These are phyloP conservation scores for Eucalyptus erythrocorys DNA, from an alignment of 345 rosid species.

Conservation along the genomic window DNA sequence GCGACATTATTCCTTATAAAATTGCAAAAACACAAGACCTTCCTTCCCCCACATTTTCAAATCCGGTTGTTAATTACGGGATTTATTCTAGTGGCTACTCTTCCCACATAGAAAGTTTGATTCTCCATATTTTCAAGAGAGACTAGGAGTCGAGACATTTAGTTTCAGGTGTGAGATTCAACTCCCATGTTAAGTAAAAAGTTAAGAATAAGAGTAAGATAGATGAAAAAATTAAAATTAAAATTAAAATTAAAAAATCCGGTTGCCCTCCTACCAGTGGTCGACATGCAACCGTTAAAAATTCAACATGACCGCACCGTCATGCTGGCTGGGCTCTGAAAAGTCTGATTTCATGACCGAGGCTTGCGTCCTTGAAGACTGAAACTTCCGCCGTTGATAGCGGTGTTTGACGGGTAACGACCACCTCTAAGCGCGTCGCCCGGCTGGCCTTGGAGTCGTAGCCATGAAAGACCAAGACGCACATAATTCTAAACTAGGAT, in stretches of 20 bases:
- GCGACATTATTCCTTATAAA: not conserved
- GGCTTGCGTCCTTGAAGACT: not conserved
- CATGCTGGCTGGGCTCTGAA: not conserved
- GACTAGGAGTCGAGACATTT: no score
- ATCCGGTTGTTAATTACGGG: accelerated
- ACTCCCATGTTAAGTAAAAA: no score
- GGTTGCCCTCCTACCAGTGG: not conserved
- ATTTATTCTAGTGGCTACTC: no score
- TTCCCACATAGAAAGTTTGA: no score
- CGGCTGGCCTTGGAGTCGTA: not conserved
- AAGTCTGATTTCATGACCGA: not conserved
- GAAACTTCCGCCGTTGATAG: not conserved
- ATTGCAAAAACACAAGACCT: not conserved
- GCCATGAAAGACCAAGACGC: not conserved
- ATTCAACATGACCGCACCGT: not conserved
- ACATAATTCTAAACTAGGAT: not conserved
- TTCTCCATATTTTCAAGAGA: no score
- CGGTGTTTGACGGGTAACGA: not conserved
- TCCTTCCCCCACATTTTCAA: not conserved
- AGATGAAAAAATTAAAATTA: no score
- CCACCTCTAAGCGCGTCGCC: not conserved
- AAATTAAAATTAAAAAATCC: not conserved
- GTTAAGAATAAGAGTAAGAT: no score
- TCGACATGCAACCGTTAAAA: not conserved
- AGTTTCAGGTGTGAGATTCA: accelerated